A percentile compares a stretch with the other conserved stretches of the same genome.
Evolutionary conservation across 129 eudicot genomes (phyloP).

Genomic region (Artemisia tridentata): DNA sequence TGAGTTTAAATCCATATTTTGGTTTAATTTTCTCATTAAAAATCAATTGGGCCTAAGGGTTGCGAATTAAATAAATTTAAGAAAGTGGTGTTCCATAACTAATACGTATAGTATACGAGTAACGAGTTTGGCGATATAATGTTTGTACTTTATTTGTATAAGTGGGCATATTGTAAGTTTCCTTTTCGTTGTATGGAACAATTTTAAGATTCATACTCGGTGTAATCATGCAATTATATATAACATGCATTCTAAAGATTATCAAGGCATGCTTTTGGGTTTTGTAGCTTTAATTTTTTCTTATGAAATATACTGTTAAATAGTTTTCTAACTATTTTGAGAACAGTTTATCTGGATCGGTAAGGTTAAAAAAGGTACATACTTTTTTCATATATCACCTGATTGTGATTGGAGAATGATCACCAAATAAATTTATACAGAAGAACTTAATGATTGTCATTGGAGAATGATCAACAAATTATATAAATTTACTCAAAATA

Average conservation of each 20-base stretch:
- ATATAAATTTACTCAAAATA: no score
- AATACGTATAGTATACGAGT: slow-evolving; percentile 25
- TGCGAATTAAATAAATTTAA: slow-evolving; percentile 10
- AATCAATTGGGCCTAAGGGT: background rate
- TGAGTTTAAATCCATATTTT: slow-evolving; percentile 17
- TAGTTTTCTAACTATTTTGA: no score
- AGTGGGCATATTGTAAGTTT: slow-evolving; percentile 6
- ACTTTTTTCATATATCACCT: no score
- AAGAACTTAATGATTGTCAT: no score
- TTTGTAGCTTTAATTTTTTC: no score
- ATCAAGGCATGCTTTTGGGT: no score
- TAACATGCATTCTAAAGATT: background rate
- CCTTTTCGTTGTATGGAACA: slow-evolving; percentile 17
- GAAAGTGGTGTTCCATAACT: slow-evolving; percentile 4
- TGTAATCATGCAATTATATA: slow-evolving; percentile 14
- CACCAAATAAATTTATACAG: no score
- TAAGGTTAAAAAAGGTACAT: no score
- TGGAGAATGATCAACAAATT: no score
- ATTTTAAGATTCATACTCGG: slow-evolving; percentile 14
- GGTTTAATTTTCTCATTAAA: background rate
- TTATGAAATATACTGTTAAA: no score
- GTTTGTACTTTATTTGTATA: slow-evolving; percentile 9
- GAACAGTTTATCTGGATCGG: no score
- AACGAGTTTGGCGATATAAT: slow-evolving; percentile 25
- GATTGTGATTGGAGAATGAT: no score